Base-by-base conservation (phyloP, 2,329 filamentous ascomycete species). In the Drechslerella coelobrocha region DNA sequence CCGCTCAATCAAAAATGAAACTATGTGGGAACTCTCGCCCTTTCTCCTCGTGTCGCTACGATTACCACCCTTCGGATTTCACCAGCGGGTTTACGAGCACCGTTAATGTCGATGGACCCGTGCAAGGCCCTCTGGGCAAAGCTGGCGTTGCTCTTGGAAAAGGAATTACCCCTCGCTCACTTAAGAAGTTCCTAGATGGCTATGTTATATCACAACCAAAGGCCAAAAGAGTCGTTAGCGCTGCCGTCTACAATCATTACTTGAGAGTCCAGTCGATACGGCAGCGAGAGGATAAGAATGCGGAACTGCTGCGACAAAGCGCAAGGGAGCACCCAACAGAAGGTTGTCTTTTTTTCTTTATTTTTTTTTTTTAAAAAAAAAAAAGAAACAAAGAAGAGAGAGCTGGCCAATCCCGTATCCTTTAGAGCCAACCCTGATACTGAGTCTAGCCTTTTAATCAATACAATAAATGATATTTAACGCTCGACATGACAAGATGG, bases 161-260 rank as follows among this genome's bases (percentile, higher is more conserved):
- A 56, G 65, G 65, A 21, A 57, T 69, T 21, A 69, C 65, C 27
- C 65, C 65, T 17, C 45, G 65, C 12, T 69, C 82, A 75, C 83
- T 99, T 75, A 97, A 97, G 82, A 87, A 91, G 77, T 89, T 94
- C 76, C 86, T 97, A 29, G 94, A 99, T 78, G 90, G 94, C 77
- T 99, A 95, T 78, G 93, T 99, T 1, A 93, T 99, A 2, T 94
- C 93, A 41, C 94, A 99, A 79, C 91, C 97, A 74, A 87, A 91
- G 68, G 92, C 94, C 14, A 94, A 99, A 83, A 95, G 96, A 79
- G 90, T 92, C 12, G 87, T 97, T 73, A 94, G 91, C 73, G 89
- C 93, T 2, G 92, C 93, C 5, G 90, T 99, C 26, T 97, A 96
- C 81, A 97, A 97, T 77, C 94, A 99, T 78, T 97, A 97, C 78